phyloP scores from a whole-genome alignment of 495 filamentous ascomycete genomes.

The Penicillium malachiteum region DNA sequence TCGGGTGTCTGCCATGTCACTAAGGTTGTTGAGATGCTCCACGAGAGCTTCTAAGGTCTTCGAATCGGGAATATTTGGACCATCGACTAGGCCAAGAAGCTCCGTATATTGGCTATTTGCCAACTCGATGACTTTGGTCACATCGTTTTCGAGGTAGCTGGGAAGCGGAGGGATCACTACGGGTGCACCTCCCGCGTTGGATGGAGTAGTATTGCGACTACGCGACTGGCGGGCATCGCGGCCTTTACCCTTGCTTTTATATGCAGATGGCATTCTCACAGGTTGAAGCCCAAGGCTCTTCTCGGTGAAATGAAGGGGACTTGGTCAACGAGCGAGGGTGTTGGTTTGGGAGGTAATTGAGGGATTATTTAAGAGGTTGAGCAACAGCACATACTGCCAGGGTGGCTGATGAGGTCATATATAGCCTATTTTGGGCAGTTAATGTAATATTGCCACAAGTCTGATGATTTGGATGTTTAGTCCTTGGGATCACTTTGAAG shows the following conservation, averaged over 20 bases:
- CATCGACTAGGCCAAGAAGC: conserved; percentile 65
- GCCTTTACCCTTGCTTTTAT: conserved; percentile 74
- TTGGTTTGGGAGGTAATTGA: not conserved
- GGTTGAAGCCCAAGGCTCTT: not conserved
- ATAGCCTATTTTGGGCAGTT: too few relatives aligned
- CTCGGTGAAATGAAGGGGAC: not conserved
- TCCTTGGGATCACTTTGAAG: too few relatives aligned
- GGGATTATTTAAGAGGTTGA: not conserved
- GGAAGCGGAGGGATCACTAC: conserved; percentile 52
- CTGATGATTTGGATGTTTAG: too few relatives aligned
- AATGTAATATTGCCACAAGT: too few relatives aligned
- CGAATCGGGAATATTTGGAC: conserved; percentile 70
- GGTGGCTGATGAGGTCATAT: too few relatives aligned
- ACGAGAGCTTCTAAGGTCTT: conserved; percentile 68
- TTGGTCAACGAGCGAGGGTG: not conserved
- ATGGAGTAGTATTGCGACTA: conserved; percentile 85
- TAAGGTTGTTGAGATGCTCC: conserved; percentile 63
- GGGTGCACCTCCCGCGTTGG: conserved; percentile 48
- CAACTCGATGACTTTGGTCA: conserved; percentile 59
- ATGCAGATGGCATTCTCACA: conserved; percentile 45
- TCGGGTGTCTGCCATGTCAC: conserved; percentile 63
- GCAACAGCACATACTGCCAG: not conserved
- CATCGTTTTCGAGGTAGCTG: conserved; percentile 60
- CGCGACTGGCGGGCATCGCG: conserved; percentile 70
- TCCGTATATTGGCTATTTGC: conserved; percentile 66